Evolutionary conservation across 208 protist genomes (phyloP), one percentile per base, ranked within the genome.

Genomic region (Trypanosoma avium): DNA sequence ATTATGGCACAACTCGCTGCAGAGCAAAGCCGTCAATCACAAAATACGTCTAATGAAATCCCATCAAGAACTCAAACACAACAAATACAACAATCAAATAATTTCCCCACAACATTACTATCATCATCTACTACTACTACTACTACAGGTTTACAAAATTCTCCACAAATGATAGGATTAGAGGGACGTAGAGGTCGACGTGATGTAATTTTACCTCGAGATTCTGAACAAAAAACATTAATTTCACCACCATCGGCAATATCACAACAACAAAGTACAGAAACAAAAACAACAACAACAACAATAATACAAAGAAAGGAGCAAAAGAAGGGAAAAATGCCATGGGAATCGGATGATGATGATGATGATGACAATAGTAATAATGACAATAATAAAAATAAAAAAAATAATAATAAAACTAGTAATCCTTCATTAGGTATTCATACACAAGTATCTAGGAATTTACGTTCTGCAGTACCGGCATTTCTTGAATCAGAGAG

Each of bases 1-100:
- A 24, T 66, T 15, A 72, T 72, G 67, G 67, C 67, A 36, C n/a
- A 72, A 29, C 38, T 70, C 10, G n/a, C 56, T 29, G 48, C 48
- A 12, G 53, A 26, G 7, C 59, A 47, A 29, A 26, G 15, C 27
- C 15, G 45, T 15, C 27, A 21, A 21, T 49, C 64, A 10, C 10
- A 8, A 8, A 42, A n/a, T 42, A 1, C 4, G 4, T 8, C 36
- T n/a, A n/a, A n/a, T n/a, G n/a, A n/a, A n/a, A n/a, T n/a, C n/a
- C n/a, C n/a, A n/a, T n/a, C n/a, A n/a, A n/a, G n/a, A n/a, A n/a
- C n/a, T n/a, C n/a, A n/a, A n/a, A n/a, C n/a, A n/a, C n/a, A n/a
- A n/a, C n/a, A n/a, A n/a, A n/a, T n/a, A n/a, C n/a, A n/a, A n/a
- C n/a, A n/a, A 10, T 5, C 33, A 38, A 38, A 38, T 38, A 38